Evolutionary conservation across 352 stramenopile genomes (phyloP).

Genomic region (Phytophthora megakarya): DNA sequence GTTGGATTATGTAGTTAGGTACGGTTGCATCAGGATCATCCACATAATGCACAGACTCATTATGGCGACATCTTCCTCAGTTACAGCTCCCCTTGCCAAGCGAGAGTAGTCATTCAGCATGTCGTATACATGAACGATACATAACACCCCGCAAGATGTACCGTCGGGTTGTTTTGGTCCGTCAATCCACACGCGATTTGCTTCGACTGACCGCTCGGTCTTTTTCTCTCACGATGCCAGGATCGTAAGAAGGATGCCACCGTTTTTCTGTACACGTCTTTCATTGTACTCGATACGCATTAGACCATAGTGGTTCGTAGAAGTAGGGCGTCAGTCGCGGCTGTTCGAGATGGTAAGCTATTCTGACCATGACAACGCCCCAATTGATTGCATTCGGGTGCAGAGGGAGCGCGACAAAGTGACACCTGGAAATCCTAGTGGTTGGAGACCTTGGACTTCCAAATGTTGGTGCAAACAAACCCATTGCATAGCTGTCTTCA

Average conservation of each 20-base stretch:
- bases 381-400: neutral
- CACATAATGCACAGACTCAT: constrained; percentile 5
- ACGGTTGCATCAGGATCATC: constrained; percentile 8
- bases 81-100: neutral
- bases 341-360: neutral
- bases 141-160: constrained; percentile 12
- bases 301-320: constrained; percentile 1
- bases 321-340: neutral
- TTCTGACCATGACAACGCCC: neutral
- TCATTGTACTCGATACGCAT: neutral
- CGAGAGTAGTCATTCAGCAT: neutral
- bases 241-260: constrained; percentile 2
- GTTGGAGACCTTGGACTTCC: neutral
- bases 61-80: constrained; percentile 5
- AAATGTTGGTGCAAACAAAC: neutral
- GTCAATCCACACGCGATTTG: neutral
- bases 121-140: neutral
- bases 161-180: constrained; percentile 3
- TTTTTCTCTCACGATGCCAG: neutral
- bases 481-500: neutral
- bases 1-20: constrained; percentile 15
- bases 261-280: constrained; percentile 1
- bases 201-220: neutral
- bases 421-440: neutral
- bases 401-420: neutral